Evolutionary conservation across 495 filamentous ascomycete species (phyloP), one percentile per base, ranked within the genome.

Genomic region (Podospora pseudocomata): DNA sequence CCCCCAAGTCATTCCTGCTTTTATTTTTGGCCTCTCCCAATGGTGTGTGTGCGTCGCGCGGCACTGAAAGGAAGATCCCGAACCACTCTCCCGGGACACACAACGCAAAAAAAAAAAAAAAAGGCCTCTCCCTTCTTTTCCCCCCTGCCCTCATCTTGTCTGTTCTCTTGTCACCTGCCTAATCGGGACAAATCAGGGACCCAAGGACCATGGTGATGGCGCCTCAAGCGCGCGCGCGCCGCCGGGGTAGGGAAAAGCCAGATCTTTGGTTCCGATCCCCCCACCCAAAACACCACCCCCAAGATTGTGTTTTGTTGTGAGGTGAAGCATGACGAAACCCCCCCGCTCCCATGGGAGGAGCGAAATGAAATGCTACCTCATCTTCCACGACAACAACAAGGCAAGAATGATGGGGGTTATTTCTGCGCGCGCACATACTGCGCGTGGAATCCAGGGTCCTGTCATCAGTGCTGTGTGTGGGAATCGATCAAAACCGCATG

Each of bases 281-380:
- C 6, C 39, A 5, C 39, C 39, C 39, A 49, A 58, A 19, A 20
- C 6, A 19, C 23, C 23, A 23, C 23, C 23, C 23, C 23, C 23
- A 23, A 23, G 23, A 23, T 23, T 23, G 23, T 23, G 23, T 23
- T 23, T 23, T 23, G 23, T 23, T 23, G 23, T 23, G 23, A 23
- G 23, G 23, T 20, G 3, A 20, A 58, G 55, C 55, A 58, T 58
- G 55, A 58, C 55, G 55, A 58, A 58, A 58, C 55, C n/a, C 5
- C 54, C 23, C 6, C 19, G 54, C n/a, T 58, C 23, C 23, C 23
- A 23, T 23, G 23, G 23, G 23, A 5, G n/a, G 23, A 20, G 55
- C 23, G 55, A 58, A 58, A 58, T 58, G 55, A 58, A 13, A 58
- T 58, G 55, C 55, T 20, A 58, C 55, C 55, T 58, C 55, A 58